These are phyloP conservation scores for Uronychia setigera DNA, from an alignment of 73 alveolate species.

Conservation along the genomic window DNA sequence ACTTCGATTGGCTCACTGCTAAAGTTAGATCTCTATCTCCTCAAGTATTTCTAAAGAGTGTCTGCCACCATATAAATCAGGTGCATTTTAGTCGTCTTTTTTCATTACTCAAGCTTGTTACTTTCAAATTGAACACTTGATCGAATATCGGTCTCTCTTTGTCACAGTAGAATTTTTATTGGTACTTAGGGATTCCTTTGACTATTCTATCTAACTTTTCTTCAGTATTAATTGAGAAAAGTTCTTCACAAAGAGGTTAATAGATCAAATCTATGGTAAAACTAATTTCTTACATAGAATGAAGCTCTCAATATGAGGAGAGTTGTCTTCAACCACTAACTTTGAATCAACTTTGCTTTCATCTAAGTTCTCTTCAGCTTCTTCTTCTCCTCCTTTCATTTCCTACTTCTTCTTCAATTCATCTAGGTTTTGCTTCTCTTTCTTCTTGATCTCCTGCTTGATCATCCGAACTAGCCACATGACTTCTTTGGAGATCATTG, in stretches of 20 bases:
- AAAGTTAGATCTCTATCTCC: not conserved
- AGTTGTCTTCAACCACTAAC: slow-evolving; percentile 12
- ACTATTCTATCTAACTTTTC: not conserved
- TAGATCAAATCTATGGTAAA: not conserved
- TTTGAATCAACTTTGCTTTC: not conserved
- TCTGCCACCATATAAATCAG: not conserved
- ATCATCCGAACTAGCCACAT: not conserved
- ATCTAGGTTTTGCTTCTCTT: not conserved
- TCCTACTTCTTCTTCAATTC: not conserved
- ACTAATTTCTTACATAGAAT: not conserved
- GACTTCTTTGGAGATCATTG: not conserved
- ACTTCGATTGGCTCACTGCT: slow-evolving; percentile 6
- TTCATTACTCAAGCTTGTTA: too few species aligned
- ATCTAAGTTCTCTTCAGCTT: not conserved
- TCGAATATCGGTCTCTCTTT: too few species aligned
- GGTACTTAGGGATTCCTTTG: not conserved
- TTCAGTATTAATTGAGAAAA: not conserved
- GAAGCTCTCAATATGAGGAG: slow-evolving; percentile 10
- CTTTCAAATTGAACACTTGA: not conserved
- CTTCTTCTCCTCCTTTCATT: not conserved
- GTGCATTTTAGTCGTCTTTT: too few species aligned
- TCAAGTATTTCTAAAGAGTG: not conserved
- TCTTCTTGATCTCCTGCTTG: slow-evolving; percentile 3
- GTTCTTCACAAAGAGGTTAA: not conserved
- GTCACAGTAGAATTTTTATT: too few species aligned